Evolutionary conservation across 2,329 filamentous ascomycete genomes (phyloP), one percentile per base, ranked within the genome.

Genomic region (Apiospora aurea): DNA sequence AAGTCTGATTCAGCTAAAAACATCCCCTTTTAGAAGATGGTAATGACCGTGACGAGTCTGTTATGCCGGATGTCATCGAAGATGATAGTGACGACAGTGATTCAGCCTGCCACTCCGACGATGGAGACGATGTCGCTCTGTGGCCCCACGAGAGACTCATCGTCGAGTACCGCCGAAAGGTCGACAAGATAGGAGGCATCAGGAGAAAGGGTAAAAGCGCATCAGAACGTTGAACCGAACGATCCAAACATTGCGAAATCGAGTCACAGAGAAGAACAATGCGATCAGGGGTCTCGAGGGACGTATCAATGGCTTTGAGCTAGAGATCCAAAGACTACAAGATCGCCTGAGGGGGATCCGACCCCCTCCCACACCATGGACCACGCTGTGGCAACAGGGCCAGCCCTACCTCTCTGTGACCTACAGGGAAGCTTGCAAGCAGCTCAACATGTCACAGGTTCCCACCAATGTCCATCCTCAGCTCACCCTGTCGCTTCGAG

Each of bases 361-460:
- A 21, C 66, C 66, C 5, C n/a, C 66, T 21, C 41, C 41, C 10
- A 26, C n/a, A 1, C 43, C 41, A 13, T 68, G 66, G 66, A 26
- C 14, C 14, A 24, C 29, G 44, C 41, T 68, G n/a, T 26, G 24
- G 66, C 6, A 13, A 18, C 13, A 26, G 11, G 8, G 10, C 11
- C 8, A 5, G 5, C 26, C 66, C 26, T 67, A 67, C 41, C 34
- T 38, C 34, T 2, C 6, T 14, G 2, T 18, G 13, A 21, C 47
- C n/a, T 68, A 68, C 41, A 46, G 5, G 13, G 66, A 10, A n/a
- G n/a, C 66, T 18, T 44, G 41, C 66, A 26, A 68, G 43, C 66
- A 68, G 41, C 41, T 68, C 13, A 68, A 68, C 24, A 68, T 68
- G 66, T 68, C 66, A 26, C 66, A 68, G 66, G 26, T 44, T 26